A percentile compares a stretch with the other conserved stretches of the same genome.
Evolutionary conservation across 257 asterid species (phyloP).

Genomic region (Voacanga thouarsii): DNA sequence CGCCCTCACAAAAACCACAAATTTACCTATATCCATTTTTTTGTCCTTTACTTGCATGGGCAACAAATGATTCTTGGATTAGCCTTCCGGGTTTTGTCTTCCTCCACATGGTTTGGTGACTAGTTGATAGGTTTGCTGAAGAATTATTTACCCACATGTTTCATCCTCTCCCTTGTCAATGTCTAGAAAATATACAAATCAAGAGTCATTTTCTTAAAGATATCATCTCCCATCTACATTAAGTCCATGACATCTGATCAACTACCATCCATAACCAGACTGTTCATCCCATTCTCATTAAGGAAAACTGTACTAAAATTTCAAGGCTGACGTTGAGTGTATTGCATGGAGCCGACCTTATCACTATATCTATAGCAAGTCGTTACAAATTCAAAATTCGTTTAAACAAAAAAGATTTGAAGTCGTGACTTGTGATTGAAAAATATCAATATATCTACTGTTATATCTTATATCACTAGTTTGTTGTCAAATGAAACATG

Average conservation of each 20-base stretch:
- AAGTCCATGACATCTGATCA: neutral
- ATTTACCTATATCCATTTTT: neutral
- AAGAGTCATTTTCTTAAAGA: slow-evolving; percentile 17
- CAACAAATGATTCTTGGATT: neutral
- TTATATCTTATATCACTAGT: too few relatives aligned
- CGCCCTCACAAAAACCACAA: neutral
- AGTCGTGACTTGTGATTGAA: too few relatives aligned
- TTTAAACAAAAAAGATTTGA: too few relatives aligned
- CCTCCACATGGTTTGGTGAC: slow-evolving; percentile 20
- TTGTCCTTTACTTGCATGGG: neutral
- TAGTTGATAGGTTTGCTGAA: slow-evolving; percentile 21
- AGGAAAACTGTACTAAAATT: too few relatives aligned
- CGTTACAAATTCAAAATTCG: neutral
- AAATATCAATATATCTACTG: too few relatives aligned
- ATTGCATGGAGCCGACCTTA: neutral
- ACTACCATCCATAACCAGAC: neutral
- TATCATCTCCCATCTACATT: neutral
- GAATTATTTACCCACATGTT: slow-evolving; percentile 2
- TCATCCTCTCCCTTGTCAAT: neutral
- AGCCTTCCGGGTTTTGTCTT: neutral
- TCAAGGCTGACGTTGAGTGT: too few relatives aligned
- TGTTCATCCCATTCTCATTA: too few relatives aligned
- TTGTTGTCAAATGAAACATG: neutral
- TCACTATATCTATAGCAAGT: neutral
- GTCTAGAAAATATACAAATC: slow-evolving; percentile 3